phyloP scores from a whole-genome alignment of 805 yeast species.

The Yamadazyma olivae region DNA sequence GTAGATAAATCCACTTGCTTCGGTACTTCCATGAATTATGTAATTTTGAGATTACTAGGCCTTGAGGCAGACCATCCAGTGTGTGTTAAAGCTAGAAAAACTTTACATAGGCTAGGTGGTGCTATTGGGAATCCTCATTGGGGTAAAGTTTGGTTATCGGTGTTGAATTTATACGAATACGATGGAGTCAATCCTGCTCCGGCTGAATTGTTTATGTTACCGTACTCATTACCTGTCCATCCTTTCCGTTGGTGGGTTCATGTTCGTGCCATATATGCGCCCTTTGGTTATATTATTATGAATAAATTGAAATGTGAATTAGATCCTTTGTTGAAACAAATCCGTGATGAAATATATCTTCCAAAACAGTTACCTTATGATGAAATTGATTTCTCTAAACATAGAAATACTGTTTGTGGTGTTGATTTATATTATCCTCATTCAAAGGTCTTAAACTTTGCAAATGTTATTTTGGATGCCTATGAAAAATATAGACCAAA shows the following conservation, averaged over 20 bases:
- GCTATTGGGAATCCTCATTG: slow-evolving; percentile 92
- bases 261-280: slow-evolving; percentile 85
- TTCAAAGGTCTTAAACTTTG: slow-evolving; percentile 57
- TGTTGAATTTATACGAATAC: slow-evolving; percentile 83
- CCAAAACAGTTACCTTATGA: slow-evolving; percentile 52
- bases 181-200: slow-evolving; percentile 99
- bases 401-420: slow-evolving; percentile 85
- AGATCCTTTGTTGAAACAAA: slow-evolving; percentile 58
- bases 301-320: slow-evolving; percentile 52
- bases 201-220: slow-evolving; percentile 88
- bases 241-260: slow-evolving; percentile 99
- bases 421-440: slow-evolving; percentile 95
- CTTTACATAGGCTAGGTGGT: slow-evolving; percentile 76
- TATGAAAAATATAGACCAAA: slow-evolving; percentile 78
- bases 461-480: slow-evolving; percentile 55
- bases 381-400: slow-evolving; percentile 60
- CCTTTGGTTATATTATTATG: slow-evolving; percentile 78
- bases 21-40: slow-evolving; percentile 89
- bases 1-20: slow-evolving; percentile 92
- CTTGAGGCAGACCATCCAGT: slow-evolving; percentile 71
- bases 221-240: slow-evolving; percentile 77
- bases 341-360: slow-evolving; percentile 77
- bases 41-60: slow-evolving; percentile 78
- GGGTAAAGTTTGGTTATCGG: slow-evolving; percentile 92
- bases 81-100: slow-evolving; percentile 68